Evolutionary conservation across 2,329 filamentous ascomycete species (phyloP).

Genomic region (Cladosporium austrohemisphaericum): DNA sequence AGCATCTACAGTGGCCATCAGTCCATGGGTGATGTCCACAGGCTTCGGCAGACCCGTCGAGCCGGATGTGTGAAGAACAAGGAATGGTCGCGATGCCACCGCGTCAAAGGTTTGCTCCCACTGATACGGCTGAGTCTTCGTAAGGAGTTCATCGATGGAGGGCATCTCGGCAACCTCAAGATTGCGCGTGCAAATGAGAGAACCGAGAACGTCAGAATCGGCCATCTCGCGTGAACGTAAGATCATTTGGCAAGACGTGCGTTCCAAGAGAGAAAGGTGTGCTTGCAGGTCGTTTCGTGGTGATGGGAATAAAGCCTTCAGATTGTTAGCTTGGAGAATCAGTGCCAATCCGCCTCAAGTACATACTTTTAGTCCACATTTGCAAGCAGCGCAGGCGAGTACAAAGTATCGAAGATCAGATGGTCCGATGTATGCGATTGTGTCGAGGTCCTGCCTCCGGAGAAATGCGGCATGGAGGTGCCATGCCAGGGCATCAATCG

Average conservation of each 20-base stretch:
- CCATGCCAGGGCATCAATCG: slow-evolving; percentile 17
- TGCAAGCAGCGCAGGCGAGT: slow-evolving; percentile 17
- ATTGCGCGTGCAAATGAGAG: background rate
- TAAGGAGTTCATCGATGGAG: background rate
- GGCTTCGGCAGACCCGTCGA: slow-evolving; percentile 22
- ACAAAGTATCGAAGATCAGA: slow-evolving; percentile 19
- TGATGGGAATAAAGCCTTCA: slow-evolving; percentile 16
- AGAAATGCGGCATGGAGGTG: background rate
- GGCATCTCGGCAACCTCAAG: background rate
- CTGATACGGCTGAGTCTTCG: background rate
- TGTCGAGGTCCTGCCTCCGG: slow-evolving; percentile 4
- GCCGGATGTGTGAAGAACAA: slow-evolving; percentile 23
- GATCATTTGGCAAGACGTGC: slow-evolving; percentile 9
- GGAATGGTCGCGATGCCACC: background rate
- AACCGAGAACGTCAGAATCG: background rate
- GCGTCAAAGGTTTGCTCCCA: background rate
- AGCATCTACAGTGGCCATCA: slow-evolving; percentile 3
- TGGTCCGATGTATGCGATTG: slow-evolving; percentile 16
- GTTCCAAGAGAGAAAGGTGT: slow-evolving; percentile 13
- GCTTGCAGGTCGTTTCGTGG: slow-evolving; percentile 15
- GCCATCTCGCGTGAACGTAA: background rate
- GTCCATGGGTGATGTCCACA: slow-evolving; percentile 10
- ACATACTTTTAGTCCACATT: slow-evolving; percentile 10
- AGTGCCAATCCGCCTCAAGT: no score
- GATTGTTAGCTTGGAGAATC: no score